Conservation (phyloP, 2,329 filamentous ascomycete genomes). For the Talaromyces sp. region DNA sequence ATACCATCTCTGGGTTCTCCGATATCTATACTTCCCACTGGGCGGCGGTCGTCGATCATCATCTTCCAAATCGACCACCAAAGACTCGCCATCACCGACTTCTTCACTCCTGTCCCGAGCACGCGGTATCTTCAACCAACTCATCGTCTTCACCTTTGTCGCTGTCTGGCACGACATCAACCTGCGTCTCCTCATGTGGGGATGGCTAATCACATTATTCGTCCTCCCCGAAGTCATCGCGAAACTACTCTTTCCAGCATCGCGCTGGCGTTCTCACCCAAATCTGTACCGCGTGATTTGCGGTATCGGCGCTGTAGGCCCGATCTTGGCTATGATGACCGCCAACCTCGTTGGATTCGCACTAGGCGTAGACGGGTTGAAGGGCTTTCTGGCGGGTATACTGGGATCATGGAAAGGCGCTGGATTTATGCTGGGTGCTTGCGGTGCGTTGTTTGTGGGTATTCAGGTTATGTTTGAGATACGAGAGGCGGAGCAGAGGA, state of each 20-base stretch:
- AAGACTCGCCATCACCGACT: conserved; percentile 16
- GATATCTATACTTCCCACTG: conserved; percentile 90
- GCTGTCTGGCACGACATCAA: conserved; percentile 98
- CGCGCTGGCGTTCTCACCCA: conserved; percentile 66
- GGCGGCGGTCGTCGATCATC: conserved; percentile 56
- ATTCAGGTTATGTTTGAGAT: conserved; percentile 97
- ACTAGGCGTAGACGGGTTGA: conserved; percentile 81
- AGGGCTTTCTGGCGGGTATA: conserved; percentile 71
- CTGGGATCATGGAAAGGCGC: conserved; percentile 73
- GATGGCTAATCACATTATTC: conserved; percentile 93
- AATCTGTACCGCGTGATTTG: conserved; percentile 76
- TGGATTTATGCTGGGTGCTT: conserved; percentile 69
- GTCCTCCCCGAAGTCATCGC: conserved; percentile 83
- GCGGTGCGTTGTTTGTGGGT: conserved; percentile 73
- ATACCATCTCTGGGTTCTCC: conserved; percentile 90
- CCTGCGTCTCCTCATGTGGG: conserved; percentile 86
- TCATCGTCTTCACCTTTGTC: conserved; percentile 91
- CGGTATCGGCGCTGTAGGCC: conserved; percentile 74
- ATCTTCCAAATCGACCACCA: conserved; percentile 32
- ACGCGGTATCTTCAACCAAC: conserved; percentile 67
- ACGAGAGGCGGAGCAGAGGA: conserved; percentile 76
- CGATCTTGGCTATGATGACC: conserved; percentile 91
- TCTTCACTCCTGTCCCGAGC: conserved; percentile 47
- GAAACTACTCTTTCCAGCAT: conserved; percentile 66
- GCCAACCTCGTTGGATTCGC: conserved; percentile 96